phyloP scores from a whole-genome alignment of 2,329 filamentous ascomycete species.

The Elsinoe necatrix region DNA sequence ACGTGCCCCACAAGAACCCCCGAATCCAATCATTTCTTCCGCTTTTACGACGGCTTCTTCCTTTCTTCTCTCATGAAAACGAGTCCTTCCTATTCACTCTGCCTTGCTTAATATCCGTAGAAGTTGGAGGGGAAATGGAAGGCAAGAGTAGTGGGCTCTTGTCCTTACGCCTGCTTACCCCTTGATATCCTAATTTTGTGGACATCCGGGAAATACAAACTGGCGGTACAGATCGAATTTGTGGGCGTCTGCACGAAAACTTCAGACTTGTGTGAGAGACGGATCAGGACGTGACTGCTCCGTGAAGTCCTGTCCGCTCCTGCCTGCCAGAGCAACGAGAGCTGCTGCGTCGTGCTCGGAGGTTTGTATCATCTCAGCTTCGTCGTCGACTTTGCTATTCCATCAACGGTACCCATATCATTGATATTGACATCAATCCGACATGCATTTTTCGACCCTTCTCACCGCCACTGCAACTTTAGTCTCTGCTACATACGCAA shows the following conservation, averaged over 20 bases:
- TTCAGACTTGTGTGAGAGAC: not conserved
- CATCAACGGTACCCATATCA: not conserved
- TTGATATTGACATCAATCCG: conserved; percentile 2
- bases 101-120: conserved; percentile 15
- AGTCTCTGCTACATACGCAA: conserved; percentile 1
- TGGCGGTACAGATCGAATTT: conserved; percentile 16
- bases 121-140: conserved; percentile 21
- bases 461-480: conserved; percentile 7
- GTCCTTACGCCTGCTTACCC: conserved; percentile 21
- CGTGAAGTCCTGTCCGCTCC: not conserved
- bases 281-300: not conserved
- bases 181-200: conserved; percentile 18
- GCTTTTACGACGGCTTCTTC: conserved; percentile 6
- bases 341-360: not conserved
- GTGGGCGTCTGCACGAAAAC: not conserved
- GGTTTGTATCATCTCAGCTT: not conserved
- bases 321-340: not conserved
- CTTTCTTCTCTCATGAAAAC: conserved; percentile 18
- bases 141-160: conserved; percentile 16
- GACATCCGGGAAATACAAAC: conserved; percentile 20
- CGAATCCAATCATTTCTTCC: conserved; percentile 12
- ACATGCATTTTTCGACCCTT: conserved; percentile 15
- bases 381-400: not conserved
- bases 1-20: not conserved
- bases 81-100: conserved; percentile 20